phyloP scores from a whole-genome alignment of 1,284 basidiomycete genomes.

The Coniferiporia sulphurascens region DNA sequence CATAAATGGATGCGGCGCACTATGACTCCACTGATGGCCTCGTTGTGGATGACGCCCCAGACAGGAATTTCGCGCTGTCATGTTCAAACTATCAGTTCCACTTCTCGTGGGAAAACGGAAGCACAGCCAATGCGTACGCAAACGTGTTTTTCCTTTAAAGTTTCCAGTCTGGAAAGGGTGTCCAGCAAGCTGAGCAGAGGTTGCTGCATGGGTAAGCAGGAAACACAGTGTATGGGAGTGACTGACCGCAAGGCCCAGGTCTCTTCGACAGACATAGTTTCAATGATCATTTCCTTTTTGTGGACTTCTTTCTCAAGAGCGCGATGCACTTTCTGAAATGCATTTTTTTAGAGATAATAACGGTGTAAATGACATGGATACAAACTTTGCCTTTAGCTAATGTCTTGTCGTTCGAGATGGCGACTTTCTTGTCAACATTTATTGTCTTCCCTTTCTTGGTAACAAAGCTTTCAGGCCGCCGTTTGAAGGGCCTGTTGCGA shows the following conservation, averaged over 20 bases:
- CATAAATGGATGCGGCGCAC: constrained; percentile 34
- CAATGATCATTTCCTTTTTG: constrained; percentile 51
- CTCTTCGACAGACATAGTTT: constrained; percentile 53
- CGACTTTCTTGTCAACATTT: constrained; percentile 50
- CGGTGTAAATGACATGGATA: constrained; percentile 3
- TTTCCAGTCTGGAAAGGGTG: constrained; percentile 52
- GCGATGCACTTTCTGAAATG: constrained; percentile 64
- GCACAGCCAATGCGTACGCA: constrained; percentile 35
- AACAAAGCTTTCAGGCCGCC: constrained; percentile 57
- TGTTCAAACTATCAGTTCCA: not conserved
- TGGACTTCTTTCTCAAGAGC: constrained; percentile 72
- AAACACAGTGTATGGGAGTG: not conserved
- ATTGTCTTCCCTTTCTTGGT: constrained; percentile 67
- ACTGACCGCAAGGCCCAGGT: constrained; percentile 65
- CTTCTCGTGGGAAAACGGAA: not conserved
- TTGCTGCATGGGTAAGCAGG: not conserved
- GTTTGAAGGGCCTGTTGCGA: constrained; percentile 46
- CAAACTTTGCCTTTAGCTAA: constrained; percentile 59
- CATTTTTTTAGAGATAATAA: constrained; percentile 10
- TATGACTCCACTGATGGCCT: constrained; percentile 60
- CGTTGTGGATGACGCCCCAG: constrained; percentile 56
- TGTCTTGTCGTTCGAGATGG: constrained; percentile 53
- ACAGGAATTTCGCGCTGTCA: constrained; percentile 68
- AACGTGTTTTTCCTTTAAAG: constrained; percentile 41
- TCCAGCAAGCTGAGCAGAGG: constrained; percentile 47